Percentiles rank a stretch among this genome's conserved stretches.
Evolutionary conservation across 83 land plant genomes (phyloP).

Genomic region (Thuja plicata): DNA sequence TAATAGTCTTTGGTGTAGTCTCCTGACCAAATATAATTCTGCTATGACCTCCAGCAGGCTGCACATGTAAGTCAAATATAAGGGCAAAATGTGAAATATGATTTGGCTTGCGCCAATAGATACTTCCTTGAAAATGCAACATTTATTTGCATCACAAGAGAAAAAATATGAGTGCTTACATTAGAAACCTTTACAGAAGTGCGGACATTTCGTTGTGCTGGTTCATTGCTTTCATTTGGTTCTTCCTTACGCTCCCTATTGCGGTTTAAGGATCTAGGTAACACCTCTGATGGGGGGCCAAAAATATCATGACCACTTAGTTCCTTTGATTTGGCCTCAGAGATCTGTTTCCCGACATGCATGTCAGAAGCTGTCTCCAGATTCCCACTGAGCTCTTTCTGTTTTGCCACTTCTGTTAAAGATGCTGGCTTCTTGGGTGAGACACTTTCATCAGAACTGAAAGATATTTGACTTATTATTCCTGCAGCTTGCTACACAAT

Average conservation of each 20-base stretch:
- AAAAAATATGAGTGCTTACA: slow-evolving; percentile 38
- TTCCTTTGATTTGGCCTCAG: slow-evolving; percentile 70
- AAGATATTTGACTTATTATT: slow-evolving; percentile 79
- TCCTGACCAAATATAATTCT: slow-evolving; percentile 60
- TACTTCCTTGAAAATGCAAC: not conserved
- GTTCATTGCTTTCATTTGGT: slow-evolving; percentile 50
- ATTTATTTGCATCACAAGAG: not conserved
- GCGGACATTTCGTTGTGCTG: slow-evolving; percentile 58
- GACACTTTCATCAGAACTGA: slow-evolving; percentile 56
- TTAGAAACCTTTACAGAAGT: slow-evolving; percentile 92
- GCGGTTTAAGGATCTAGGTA: slow-evolving; percentile 34
- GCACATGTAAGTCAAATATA: slow-evolving; percentile 5
- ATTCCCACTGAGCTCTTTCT: slow-evolving; percentile 78
- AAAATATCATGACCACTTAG: slow-evolving; percentile 77
- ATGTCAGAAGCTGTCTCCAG: slow-evolving; percentile 54
- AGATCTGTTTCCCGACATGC: slow-evolving; percentile 40
- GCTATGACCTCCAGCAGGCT: slow-evolving; percentile 89
- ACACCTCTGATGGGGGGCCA: slow-evolving; percentile 64
- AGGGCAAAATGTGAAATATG: not conserved
- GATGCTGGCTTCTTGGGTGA: slow-evolving; percentile 84
- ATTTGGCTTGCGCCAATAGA: not conserved
- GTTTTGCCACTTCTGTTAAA: slow-evolving; percentile 88
- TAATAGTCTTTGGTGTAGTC: slow-evolving; percentile 46
- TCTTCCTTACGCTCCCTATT: slow-evolving; percentile 39
- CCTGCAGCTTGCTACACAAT: slow-evolving; percentile 57